Percentiles rank a stretch among this genome's conserved stretches.
Conservation (phyloP, 495 filamentous ascomycete genomes). For the Penicillium egyptiacum region DNA sequence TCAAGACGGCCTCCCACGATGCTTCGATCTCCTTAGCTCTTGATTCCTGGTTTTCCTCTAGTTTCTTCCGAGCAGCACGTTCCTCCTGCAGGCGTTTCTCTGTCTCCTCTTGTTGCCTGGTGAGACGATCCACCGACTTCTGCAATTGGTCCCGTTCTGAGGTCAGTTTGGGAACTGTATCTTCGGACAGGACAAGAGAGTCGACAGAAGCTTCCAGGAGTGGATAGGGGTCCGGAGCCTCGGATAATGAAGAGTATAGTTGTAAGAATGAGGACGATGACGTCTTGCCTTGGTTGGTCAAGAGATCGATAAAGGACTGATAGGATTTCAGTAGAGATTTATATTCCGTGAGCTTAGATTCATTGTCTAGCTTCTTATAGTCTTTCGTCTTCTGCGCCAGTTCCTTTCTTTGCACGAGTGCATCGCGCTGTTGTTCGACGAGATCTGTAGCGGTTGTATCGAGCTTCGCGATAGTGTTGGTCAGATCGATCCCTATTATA, state of each 20-base stretch:
- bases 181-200: slow-evolving; percentile 84
- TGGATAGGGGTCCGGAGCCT: slow-evolving; percentile 95
- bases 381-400: slow-evolving; percentile 98
- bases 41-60: slow-evolving; percentile 74
- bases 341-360: slow-evolving; percentile 80
- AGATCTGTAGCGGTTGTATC: slow-evolving; percentile 93
- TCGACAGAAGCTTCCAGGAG: slow-evolving; percentile 95
- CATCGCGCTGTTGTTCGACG: slow-evolving; percentile 85
- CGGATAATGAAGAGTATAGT: slow-evolving; percentile 87
- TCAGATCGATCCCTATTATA: slow-evolving; percentile 77
- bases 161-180: slow-evolving; percentile 83
- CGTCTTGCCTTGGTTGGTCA: slow-evolving; percentile 91
- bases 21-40: slow-evolving; percentile 83
- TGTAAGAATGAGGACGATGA: slow-evolving; percentile 90
- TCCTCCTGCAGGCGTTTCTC: slow-evolving; percentile 75
- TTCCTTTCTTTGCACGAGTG: slow-evolving; percentile 91
- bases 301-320: slow-evolving; percentile 92
- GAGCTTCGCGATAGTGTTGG: slow-evolving; percentile 79
- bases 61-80: slow-evolving; percentile 63
- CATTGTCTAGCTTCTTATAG: slow-evolving; percentile 92
- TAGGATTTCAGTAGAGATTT: slow-evolving; percentile 94
- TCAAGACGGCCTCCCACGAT: slow-evolving; percentile 88
- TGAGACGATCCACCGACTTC: slow-evolving; percentile 73
- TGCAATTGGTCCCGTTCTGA: slow-evolving; percentile 85
- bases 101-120: slow-evolving; percentile 85